phyloP scores from a whole-genome alignment of 2,329 filamentous ascomycete genomes.

The Annulohypoxylon truncatum region DNA sequence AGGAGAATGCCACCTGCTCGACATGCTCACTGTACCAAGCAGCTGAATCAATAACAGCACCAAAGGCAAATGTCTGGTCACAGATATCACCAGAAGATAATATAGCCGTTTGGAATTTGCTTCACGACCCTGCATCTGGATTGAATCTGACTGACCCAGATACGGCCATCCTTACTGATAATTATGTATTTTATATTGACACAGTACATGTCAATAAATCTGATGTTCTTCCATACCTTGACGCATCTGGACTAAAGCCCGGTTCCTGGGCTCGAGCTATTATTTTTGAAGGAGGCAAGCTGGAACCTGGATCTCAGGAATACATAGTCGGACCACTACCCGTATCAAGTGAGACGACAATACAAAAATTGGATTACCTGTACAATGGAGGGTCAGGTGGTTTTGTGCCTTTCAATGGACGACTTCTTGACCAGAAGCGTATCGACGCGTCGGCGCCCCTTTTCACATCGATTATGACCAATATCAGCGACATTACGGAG shows the following conservation, averaged over 20 bases:
- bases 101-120: constrained; percentile 56
- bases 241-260: constrained; percentile 51
- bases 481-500: constrained; percentile 59
- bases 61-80: constrained; percentile 57
- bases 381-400: constrained; percentile 58
- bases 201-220: constrained; percentile 62
- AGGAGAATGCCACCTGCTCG: constrained; percentile 15
- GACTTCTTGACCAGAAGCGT: constrained; percentile 51
- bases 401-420: constrained; percentile 52
- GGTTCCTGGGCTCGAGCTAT: constrained; percentile 59
- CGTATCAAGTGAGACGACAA: constrained; percentile 52
- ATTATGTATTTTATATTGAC: constrained; percentile 61
- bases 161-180: constrained; percentile 56
- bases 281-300: constrained; percentile 58
- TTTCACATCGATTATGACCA: constrained; percentile 54
- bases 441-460: constrained; percentile 51
- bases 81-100: constrained; percentile 57
- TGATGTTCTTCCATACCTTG: constrained; percentile 58
- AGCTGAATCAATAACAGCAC: constrained; percentile 48
- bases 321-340: constrained; percentile 64
- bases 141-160: constrained; percentile 59
- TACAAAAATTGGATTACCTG: constrained; percentile 56
- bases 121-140: constrained; percentile 54
- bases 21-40: constrained; percentile 35
- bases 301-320: constrained; percentile 58